Evolutionary conservation across 2,329 filamentous ascomycete species (phyloP), one percentile per base, ranked within the genome.

Genomic region (Sphaerulina musiva): DNA sequence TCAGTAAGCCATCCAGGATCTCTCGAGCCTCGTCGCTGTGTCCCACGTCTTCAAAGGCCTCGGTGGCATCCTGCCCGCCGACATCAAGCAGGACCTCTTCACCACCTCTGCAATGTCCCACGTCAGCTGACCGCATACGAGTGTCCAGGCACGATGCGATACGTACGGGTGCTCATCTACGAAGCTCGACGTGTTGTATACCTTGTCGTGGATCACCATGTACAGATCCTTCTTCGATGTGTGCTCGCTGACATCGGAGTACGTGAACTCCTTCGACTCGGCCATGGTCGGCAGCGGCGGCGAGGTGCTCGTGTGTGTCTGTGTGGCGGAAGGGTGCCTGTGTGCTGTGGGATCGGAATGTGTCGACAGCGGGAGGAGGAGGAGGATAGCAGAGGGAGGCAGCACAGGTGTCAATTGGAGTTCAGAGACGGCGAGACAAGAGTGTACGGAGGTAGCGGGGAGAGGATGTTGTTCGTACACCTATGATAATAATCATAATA

Each of bases 21-120:
- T 97, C 92, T 64, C 93, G 86, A 64, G 93, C 93, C 80, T 98
- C 93, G 74, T 98, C 93, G 68, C 88, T 95, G 86, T 98, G 93
- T 70, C 93, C 93, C 69, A 98, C 93, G 75, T 98, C 93, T 79
- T 98, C 93, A 72, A 98, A 98, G 59, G 93, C 92, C 77, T 97
- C 93, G 66, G 92, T 95, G 68, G 88, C 87, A 74, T 98, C 93
- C 77, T 95, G 91, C 65, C 93, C 93, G 69, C 80, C 93, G 61
- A 97, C 91, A 66, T 98, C 93, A 65, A 98, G 86, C 60, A 98
- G 79, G 66, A 98, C 93, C 78, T 98, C 93, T 78, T 98, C 93
- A 77, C 93, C 93, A 79, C 93, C 93, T 67, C 93, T 97, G 48
- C 55, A 46, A 56, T 56, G 52, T 41, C 55, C 44, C 40, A 47